Conservation (phyloP, 371 early-diverging fungal genomes). For the Lichtheimia corymbifera region DNA sequence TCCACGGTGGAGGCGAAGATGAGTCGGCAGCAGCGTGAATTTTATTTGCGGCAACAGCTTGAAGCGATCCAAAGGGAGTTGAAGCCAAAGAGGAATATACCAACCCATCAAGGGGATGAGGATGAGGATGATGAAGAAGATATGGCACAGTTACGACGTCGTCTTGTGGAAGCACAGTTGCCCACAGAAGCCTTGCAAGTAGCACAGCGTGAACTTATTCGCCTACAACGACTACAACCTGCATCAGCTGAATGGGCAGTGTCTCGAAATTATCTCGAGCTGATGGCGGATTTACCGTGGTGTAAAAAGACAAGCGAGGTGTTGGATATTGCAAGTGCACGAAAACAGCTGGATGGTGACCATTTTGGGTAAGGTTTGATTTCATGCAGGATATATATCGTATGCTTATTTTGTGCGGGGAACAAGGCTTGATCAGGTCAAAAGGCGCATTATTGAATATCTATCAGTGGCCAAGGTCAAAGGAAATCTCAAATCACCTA, state of each 20-base stretch:
- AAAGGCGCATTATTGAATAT: slow-evolving; percentile 81
- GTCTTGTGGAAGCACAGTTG: slow-evolving; percentile 63
- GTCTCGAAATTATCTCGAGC: slow-evolving; percentile 76
- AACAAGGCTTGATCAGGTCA: slow-evolving; percentile 53
- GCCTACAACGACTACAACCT: slow-evolving; percentile 66
- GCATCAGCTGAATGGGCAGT: slow-evolving; percentile 81
- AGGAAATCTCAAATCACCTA: slow-evolving; percentile 80
- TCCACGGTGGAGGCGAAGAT: slow-evolving; percentile 72
- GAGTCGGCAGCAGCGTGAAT: slow-evolving; percentile 78
- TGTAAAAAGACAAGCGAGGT: slow-evolving; percentile 55
- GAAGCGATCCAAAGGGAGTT: slow-evolving; percentile 78
- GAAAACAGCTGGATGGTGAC: slow-evolving; percentile 73
- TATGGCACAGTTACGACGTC: slow-evolving; percentile 55
- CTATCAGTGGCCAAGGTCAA: slow-evolving; percentile 81
- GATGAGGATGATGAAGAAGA: slow-evolving; percentile 57
- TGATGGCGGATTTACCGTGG: slow-evolving; percentile 84
- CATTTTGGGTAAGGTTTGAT: slow-evolving; percentile 64
- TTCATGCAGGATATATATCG: not conserved
- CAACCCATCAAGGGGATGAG: slow-evolving; percentile 10
- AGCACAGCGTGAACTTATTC: slow-evolving; percentile 70
- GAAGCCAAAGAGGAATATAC: slow-evolving; percentile 48
- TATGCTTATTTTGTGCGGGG: not conserved
- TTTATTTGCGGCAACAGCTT: slow-evolving; percentile 71
- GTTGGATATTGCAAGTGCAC: slow-evolving; percentile 68
- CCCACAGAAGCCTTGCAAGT: slow-evolving; percentile 68